Conservation (phyloP, 805 yeast genomes). For the Yarrowia osloensis region DNA sequence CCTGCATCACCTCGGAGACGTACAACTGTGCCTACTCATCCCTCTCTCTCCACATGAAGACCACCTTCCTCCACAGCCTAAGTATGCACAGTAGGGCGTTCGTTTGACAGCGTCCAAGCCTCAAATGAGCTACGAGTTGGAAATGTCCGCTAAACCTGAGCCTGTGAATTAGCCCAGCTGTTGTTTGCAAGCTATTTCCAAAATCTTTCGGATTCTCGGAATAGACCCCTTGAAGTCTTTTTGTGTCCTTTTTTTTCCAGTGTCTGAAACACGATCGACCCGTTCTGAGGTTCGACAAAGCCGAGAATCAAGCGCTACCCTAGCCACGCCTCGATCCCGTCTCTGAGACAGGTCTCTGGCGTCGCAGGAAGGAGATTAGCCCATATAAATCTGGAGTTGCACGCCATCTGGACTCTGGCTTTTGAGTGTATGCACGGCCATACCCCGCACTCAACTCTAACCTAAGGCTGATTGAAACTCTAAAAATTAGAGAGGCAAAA, state of each 20-base stretch:
- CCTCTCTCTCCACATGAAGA: no score
- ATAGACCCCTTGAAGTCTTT: background rate
- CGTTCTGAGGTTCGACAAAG: background rate
- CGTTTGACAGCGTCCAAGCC: no score
- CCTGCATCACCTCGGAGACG: no score
- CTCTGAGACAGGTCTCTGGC: background rate
- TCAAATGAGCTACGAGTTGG: background rate
- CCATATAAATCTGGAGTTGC: background rate
- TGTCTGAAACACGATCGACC: background rate
- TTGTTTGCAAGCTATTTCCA: background rate
- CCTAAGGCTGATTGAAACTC: background rate
- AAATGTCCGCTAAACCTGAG: background rate
- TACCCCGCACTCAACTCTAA: constrained; percentile 25
- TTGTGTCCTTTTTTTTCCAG: background rate
- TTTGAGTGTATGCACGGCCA: constrained; percentile 23
- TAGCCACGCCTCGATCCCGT: background rate
- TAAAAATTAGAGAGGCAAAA: background rate
- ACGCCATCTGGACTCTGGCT: constrained; percentile 6
- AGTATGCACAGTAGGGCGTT: no score
- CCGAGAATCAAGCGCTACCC: background rate
- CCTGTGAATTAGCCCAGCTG: background rate
- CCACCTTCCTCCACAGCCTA: no score
- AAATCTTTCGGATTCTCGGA: background rate
- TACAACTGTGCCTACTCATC: no score
- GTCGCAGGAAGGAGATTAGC: background rate